phyloP scores from a whole-genome alignment of 148 eudicot species.

The Fallopia convolvulus region DNA sequence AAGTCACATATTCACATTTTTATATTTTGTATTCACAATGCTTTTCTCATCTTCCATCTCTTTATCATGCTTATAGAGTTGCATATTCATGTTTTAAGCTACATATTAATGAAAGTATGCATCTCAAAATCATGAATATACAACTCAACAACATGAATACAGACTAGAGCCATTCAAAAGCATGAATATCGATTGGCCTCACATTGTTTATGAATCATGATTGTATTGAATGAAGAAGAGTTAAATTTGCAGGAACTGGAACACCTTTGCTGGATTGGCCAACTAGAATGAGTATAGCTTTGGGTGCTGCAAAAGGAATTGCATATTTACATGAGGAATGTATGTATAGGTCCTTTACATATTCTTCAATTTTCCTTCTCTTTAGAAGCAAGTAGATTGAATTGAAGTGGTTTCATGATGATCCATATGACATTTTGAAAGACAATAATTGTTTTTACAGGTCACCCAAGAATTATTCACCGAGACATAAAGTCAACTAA shows the following conservation, averaged over 20 bases:
- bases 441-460: background rate
- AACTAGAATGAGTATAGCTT: slow-evolving; percentile 5
- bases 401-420: too few relatives aligned
- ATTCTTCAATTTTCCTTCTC: background rate
- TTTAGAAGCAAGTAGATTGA: too few relatives aligned
- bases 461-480: slow-evolving; percentile 3
- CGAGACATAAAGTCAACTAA: slow-evolving; percentile 4
- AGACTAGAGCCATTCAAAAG: too few relatives aligned
- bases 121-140: too few relatives aligned
- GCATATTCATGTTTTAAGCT: too few relatives aligned
- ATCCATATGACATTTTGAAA: background rate
- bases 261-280: background rate
- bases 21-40: too few relatives aligned
- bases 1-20: too few relatives aligned
- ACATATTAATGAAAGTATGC: too few relatives aligned
- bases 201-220: background rate
- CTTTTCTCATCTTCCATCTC: too few relatives aligned
- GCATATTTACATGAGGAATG: background rate
- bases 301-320: slow-evolving; percentile 1
- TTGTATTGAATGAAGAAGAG: background rate
- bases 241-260: background rate
- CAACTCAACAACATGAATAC: too few relatives aligned
- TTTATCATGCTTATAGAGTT: too few relatives aligned
- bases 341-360: background rate
- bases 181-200: too few relatives aligned